Evolutionary conservation across 495 filamentous ascomycete species (phyloP).

Genomic region (Bryoglossum gracile): DNA sequence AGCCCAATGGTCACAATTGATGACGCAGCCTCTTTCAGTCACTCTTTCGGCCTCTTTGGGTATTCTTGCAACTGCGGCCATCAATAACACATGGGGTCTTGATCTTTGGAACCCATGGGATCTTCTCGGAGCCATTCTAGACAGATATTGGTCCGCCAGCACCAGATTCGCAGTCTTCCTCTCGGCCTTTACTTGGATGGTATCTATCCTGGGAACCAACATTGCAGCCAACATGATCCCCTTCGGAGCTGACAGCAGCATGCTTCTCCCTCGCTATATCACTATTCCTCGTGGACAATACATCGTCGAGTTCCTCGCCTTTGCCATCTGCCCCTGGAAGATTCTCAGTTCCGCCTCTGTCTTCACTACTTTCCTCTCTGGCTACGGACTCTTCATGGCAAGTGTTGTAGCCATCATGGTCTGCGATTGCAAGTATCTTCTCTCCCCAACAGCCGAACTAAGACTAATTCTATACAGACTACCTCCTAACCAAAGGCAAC

Average conservation of each 20-base stretch:
- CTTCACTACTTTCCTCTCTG: conserved; percentile 29
- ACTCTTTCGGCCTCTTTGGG: conserved; percentile 37
- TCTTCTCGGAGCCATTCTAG: conserved; percentile 20
- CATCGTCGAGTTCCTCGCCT: conserved; percentile 29
- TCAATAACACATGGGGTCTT: conserved; percentile 33
- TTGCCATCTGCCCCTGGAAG: conserved; percentile 30
- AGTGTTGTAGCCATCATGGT: conserved; percentile 30
- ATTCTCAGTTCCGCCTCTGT: conserved; percentile 26
- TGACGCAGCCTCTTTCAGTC: conserved; percentile 33
- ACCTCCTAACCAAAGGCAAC: conserved; percentile 28
- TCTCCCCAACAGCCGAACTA: background rate
- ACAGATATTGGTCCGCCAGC: conserved; percentile 23
- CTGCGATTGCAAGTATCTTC: conserved; percentile 24
- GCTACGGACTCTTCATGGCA: conserved; percentile 34
- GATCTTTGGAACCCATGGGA: conserved; percentile 28
- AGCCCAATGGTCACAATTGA: conserved; percentile 33
- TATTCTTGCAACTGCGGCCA: conserved; percentile 34
- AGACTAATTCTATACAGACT: conserved; percentile 20
- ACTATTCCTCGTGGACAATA: conserved; percentile 34
- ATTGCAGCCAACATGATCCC: conserved; percentile 34
- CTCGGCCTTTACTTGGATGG: conserved; percentile 27
- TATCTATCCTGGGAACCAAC: conserved; percentile 29
- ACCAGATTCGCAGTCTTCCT: conserved; percentile 34
- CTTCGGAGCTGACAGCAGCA: conserved; percentile 35
- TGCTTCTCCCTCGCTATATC: conserved; percentile 32